Percentiles rank a stretch among this genome's conserved stretches.
phyloP scores from a whole-genome alignment of 805 yeast species.

The Debaryomyces prosopidis region DNA sequence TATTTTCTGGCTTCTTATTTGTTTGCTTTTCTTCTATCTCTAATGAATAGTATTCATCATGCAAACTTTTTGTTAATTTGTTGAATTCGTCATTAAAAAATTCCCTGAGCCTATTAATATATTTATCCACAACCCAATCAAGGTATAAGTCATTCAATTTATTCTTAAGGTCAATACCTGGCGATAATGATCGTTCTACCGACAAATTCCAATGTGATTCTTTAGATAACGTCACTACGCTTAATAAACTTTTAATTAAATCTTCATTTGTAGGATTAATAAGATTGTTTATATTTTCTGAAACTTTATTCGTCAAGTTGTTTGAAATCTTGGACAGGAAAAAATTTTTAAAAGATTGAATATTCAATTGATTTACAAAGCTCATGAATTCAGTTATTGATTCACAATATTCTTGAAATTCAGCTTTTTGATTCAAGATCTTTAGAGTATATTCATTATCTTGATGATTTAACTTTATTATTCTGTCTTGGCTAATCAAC shows the following conservation, averaged over 20 bases:
- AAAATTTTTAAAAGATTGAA: conserved; percentile 22
- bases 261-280: conserved; percentile 14
- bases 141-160: conserved; percentile 26
- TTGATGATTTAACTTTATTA: background rate
- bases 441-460: background rate
- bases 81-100: conserved; percentile 16
- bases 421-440: background rate
- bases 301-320: conserved; percentile 25
- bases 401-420: conserved; percentile 12
- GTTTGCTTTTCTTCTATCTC: conserved; percentile 1
- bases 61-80: conserved; percentile 9
- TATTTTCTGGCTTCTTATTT: conserved; percentile 1
- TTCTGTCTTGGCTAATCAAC: background rate
- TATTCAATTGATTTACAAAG: conserved; percentile 27
- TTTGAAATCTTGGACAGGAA: conserved; percentile 29
- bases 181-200: conserved; percentile 1
- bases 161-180: conserved; percentile 16
- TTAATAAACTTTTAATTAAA: conserved; percentile 19
- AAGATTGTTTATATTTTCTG: conserved; percentile 27
- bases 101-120: conserved; percentile 28
- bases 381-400: conserved; percentile 27
- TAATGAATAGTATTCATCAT: conserved; percentile 13
- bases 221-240: conserved; percentile 12
- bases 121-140: conserved; percentile 34
- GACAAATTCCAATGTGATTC: conserved; percentile 13